phyloP scores from a whole-genome alignment of 768 basidiomycete genomes.

The Trametes cingulata region DNA sequence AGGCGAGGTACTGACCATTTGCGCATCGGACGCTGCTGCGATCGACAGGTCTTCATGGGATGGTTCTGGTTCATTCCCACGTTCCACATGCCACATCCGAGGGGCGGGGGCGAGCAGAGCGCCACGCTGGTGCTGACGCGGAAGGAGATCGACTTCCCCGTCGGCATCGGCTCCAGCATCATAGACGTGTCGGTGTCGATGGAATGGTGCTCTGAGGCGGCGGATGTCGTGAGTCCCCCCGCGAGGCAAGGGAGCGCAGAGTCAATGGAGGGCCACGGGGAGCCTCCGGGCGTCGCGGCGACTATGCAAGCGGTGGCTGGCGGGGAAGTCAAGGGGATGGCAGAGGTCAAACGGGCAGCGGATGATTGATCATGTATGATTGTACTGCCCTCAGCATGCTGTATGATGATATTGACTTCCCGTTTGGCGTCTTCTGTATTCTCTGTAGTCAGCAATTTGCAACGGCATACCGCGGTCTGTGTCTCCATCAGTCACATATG shows the following conservation, averaged over 20 bases:
- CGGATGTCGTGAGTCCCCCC: conserved; percentile 30
- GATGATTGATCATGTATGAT: conserved; percentile 21
- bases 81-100: conserved; percentile 70
- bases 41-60: conserved; percentile 65
- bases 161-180: conserved; percentile 69
- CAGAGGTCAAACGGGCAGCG: conserved; percentile 38
- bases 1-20: neutral
- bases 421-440: too few relatives aligned
- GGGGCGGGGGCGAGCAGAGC: conserved; percentile 26
- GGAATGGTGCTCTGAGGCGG: conserved; percentile 35
- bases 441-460: too few relatives aligned
- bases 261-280: conserved; percentile 29
- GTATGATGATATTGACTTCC: neutral
- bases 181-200: conserved; percentile 67
- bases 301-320: conserved; percentile 33
- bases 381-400: neutral
- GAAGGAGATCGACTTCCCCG: conserved; percentile 75
- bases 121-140: conserved; percentile 48
- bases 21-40: neutral
- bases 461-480: too few relatives aligned
- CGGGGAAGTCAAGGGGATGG: conserved; percentile 28
- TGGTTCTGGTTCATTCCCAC: conserved; percentile 88
- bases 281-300: conserved; percentile 35
- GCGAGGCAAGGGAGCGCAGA: conserved; percentile 27
- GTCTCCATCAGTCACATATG: too few relatives aligned